phyloP scores from a whole-genome alignment of 441 rosid genomes.

The Gossypium gossypioides region DNA sequence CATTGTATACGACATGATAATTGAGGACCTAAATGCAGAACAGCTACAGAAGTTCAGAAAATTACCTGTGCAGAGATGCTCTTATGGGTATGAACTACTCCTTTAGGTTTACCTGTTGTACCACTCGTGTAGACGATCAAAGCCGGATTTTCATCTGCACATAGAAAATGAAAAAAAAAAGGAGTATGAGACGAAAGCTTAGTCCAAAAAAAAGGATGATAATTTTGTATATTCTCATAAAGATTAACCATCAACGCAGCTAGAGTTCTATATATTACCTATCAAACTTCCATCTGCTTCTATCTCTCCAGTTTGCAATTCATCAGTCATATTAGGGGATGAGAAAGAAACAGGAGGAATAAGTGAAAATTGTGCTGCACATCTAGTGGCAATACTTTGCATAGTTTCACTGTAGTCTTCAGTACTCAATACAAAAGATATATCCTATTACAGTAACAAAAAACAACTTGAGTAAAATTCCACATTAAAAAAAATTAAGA shows the following conservation, averaged over 20 bases:
- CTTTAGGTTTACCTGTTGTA: conserved; percentile 97
- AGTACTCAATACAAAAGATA: conserved; percentile 65
- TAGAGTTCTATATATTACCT: conserved; percentile 23
- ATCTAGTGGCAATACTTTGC: conserved; percentile 62
- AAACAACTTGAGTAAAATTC: conserved; percentile 5
- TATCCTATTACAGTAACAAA: conserved; percentile 40
- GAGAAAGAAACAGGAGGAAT: conserved; percentile 53
- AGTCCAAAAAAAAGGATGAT: conserved; percentile 10
- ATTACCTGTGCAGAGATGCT: conserved; percentile 77
- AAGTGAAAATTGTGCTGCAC: conserved; percentile 56
- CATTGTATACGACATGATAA: not conserved
- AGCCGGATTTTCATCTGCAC: conserved; percentile 74
- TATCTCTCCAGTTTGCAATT: conserved; percentile 28
- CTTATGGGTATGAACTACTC: conserved; percentile 86
- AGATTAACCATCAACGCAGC: conserved; percentile 17
- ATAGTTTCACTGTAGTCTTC: conserved; percentile 57
- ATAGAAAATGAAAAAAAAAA: conserved; percentile 8
- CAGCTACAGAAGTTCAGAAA: not conserved
- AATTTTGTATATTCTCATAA: conserved; percentile 8
- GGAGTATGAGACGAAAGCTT: conserved; percentile 3
- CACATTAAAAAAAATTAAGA: not conserved
- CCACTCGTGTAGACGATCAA: conserved; percentile 90
- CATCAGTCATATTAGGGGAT: conserved; percentile 23
- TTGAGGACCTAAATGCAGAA: not conserved
- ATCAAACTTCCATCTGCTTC: conserved; percentile 29